Conservation (phyloP, 179 eudicot genomes). For the Silene coronaria region DNA sequence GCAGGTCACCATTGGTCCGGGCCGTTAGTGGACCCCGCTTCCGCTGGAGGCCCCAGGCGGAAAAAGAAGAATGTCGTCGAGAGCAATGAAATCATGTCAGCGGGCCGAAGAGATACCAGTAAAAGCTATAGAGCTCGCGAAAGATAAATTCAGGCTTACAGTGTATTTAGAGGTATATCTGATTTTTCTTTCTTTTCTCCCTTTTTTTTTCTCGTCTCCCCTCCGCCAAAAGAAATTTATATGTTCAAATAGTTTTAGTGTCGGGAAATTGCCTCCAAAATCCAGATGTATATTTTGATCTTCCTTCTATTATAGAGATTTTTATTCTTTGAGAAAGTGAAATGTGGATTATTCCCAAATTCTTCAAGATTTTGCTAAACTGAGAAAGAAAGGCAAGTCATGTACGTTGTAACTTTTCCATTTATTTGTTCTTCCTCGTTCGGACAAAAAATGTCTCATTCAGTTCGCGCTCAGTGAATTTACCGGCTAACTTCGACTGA, state of each 20-base stretch:
- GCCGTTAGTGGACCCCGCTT: slow-evolving; percentile 67
- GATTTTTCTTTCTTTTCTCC: slow-evolving; percentile 14
- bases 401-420: too few relatives aligned
- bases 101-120: slow-evolving; percentile 31
- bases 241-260: slow-evolving; percentile 11
- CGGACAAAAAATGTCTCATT: too few relatives aligned
- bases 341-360: too few relatives aligned
- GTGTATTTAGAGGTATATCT: slow-evolving; percentile 33
- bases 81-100: slow-evolving; percentile 28
- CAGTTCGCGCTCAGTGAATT: too few relatives aligned
- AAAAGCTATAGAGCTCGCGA: slow-evolving; percentile 31
- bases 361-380: too few relatives aligned
- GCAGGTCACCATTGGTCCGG: slow-evolving; percentile 72
- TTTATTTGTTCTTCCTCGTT: too few relatives aligned
- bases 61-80: slow-evolving; percentile 46
- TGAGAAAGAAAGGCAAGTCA: too few relatives aligned
- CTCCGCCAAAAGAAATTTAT: not conserved
- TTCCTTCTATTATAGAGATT: slow-evolving; percentile 25
- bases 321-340: slow-evolving; percentile 25
- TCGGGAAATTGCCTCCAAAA: slow-evolving; percentile 17
- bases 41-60: slow-evolving; percentile 50
- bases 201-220: not conserved
- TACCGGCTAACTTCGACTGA: too few relatives aligned
- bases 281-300: slow-evolving; percentile 23
- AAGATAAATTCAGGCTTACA: slow-evolving; percentile 5